A percentile compares a stretch with the other conserved stretches of the same genome.
Evolutionary conservation across 1,284 basidiomycete genomes (phyloP).

Genomic region (Malassezia vespertilionis): DNA sequence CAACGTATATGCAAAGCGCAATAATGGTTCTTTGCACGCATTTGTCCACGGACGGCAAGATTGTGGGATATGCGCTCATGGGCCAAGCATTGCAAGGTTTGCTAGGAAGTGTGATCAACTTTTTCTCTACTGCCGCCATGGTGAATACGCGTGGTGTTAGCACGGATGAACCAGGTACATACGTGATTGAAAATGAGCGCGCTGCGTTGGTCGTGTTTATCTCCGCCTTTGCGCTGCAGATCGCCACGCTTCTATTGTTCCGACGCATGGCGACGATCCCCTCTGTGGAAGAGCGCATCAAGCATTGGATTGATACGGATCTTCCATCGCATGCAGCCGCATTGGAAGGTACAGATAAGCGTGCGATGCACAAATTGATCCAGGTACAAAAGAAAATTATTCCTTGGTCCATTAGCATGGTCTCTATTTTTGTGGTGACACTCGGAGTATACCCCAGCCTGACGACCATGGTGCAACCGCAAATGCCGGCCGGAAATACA

Average conservation of each 20-base stretch:
- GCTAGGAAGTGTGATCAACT: constrained; percentile 19
- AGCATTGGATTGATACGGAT: background rate
- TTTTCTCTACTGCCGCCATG: constrained; percentile 5
- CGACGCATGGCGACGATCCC: background rate
- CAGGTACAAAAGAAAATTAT: constrained; percentile 16
- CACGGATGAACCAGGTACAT: background rate
- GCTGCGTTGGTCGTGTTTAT: constrained; percentile 7
- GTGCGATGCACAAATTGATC: too few species aligned
- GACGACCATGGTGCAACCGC: constrained; percentile 20
- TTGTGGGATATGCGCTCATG: constrained; percentile 22
- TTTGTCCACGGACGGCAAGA: constrained; percentile 12
- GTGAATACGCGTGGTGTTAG: background rate
- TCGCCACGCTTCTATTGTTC: constrained; percentile 1
- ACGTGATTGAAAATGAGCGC: constrained; percentile 8
- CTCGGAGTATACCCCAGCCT: constrained; percentile 24
- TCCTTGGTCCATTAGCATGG: constrained; percentile 15
- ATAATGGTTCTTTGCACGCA: constrained; percentile 21
- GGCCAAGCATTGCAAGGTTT: constrained; percentile 27
- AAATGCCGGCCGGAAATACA: background rate
- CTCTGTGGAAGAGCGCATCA: background rate
- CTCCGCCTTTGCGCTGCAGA: background rate
- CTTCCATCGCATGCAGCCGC: background rate
- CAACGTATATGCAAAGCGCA: constrained; percentile 23
- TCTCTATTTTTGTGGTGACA: constrained; percentile 20
- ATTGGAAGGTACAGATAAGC: constrained; percentile 1